These are phyloP conservation scores for Lasiosphaeria miniovina DNA, from an alignment of 495 filamentous ascomycete species.

Conservation along the genomic window DNA sequence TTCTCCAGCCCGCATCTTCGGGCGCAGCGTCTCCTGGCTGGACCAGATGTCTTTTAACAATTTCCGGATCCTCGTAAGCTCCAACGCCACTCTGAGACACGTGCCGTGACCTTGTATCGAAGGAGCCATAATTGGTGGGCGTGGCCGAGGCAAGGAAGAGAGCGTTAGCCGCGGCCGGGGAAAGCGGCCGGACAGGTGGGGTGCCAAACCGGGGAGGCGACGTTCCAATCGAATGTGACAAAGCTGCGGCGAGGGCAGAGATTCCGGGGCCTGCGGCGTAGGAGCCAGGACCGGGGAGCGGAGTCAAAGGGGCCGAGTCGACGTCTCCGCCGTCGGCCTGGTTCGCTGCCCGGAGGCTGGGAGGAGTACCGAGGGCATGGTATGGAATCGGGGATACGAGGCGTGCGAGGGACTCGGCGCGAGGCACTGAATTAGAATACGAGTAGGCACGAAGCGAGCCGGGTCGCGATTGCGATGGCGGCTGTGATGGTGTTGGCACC, in stretches of 20 bases:
- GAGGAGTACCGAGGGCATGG: constrained; percentile 8
- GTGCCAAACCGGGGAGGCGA: constrained; percentile 60
- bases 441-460: constrained; percentile 42
- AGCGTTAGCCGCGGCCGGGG: constrained; percentile 48
- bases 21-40: constrained; percentile 52
- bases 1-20: constrained; percentile 39
- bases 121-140: constrained; percentile 74
- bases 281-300: constrained; percentile 53
- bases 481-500: constrained; percentile 44
- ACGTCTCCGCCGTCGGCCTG: constrained; percentile 24
- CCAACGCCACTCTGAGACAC: constrained; percentile 35
- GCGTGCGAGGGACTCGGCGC: constrained; percentile 68
- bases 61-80: constrained; percentile 73
- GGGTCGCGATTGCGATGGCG: constrained; percentile 39
- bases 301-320: constrained; percentile 38
- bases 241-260: constrained; percentile 71
- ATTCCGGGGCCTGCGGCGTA: constrained; percentile 62
- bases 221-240: constrained; percentile 62
- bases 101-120: constrained; percentile 59
- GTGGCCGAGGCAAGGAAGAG: constrained; percentile 47
- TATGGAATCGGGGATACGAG: constrained; percentile 65
- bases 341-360: constrained; percentile 1
- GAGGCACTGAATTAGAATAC: constrained; percentile 45
- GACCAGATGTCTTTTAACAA: constrained; percentile 79
- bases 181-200: constrained; percentile 53